Evolutionary conservation across 176 grass and related monocot genomes (phyloP).

Genomic region (Alloteropsis semialata): DNA sequence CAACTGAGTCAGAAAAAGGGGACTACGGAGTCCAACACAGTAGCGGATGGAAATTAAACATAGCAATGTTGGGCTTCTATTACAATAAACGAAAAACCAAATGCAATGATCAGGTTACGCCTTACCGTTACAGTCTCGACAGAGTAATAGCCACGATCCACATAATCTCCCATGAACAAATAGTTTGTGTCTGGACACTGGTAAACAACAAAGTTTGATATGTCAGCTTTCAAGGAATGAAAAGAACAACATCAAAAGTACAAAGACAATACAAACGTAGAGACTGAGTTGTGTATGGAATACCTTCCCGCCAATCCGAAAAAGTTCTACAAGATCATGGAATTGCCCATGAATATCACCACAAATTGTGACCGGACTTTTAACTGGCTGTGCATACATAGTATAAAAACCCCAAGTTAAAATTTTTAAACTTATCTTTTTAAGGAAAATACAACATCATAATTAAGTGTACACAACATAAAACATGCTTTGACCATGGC

Average conservation of each 20-base stretch:
- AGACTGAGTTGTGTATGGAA: neutral
- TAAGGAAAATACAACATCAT: neutral
- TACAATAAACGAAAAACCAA: neutral
- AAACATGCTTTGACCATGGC: neutral
- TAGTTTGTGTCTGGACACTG: slow-evolving; percentile 95
- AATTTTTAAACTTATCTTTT: neutral
- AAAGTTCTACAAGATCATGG: slow-evolving; percentile 84
- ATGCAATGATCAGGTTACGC: neutral
- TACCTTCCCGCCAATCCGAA: slow-evolving; percentile 85
- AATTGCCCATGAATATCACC: slow-evolving; percentile 95
- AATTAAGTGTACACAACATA: neutral
- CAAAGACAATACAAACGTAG: neutral
- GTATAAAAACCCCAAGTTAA: neutral
- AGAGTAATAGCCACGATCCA: slow-evolving; percentile 92
- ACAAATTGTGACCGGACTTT: slow-evolving; percentile 80
- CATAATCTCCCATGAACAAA: slow-evolving; percentile 95
- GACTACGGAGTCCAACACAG: neutral
- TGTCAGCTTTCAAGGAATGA: slow-evolving; percentile 17
- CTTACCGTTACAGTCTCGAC: slow-evolving; percentile 92
- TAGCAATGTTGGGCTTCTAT: neutral
- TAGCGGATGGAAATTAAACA: neutral
- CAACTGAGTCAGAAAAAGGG: neutral
- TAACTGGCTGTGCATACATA: slow-evolving; percentile 66
- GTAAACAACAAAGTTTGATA: slow-evolving; percentile 28
- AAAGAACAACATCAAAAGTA: neutral